These are phyloP conservation scores for Amanita polypyramis DNA, from an alignment of 768 basidiomycete species.

Conservation along the genomic window DNA sequence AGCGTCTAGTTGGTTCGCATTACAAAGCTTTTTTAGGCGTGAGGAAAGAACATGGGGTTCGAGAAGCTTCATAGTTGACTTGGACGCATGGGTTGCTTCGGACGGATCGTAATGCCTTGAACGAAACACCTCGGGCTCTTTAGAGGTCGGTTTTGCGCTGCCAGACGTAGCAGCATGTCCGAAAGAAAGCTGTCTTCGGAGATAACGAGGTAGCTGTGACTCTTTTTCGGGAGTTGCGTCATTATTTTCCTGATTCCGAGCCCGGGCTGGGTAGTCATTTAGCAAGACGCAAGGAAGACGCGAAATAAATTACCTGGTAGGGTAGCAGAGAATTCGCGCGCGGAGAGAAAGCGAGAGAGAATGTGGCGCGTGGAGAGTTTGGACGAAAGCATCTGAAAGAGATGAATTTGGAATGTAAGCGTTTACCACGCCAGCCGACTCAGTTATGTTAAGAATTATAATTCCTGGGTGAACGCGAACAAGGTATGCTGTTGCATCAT, in stretches of 20 bases:
- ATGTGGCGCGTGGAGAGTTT: neutral
- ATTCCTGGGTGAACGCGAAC: too few species aligned
- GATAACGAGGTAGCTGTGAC: constrained; percentile 18
- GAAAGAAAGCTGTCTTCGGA: constrained; percentile 17
- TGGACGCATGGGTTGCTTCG: constrained; percentile 10
- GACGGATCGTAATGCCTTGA: constrained; percentile 31
- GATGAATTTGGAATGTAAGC: too few species aligned
- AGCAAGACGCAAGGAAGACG: neutral
- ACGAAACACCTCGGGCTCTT: constrained; percentile 17
- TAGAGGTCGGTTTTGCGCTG: constrained; percentile 8
- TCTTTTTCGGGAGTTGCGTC: neutral
- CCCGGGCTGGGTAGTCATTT: neutral
- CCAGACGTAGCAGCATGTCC: constrained; percentile 3
- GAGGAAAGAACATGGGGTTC: constrained; percentile 52
- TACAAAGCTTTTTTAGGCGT: constrained; percentile 48
- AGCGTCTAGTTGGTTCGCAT: constrained; percentile 42
- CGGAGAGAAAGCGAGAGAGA: neutral
- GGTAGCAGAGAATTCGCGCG: neutral
- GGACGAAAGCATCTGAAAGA: neutral
- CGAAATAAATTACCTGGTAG: neutral
- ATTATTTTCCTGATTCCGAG: neutral
- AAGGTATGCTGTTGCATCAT: too few species aligned
- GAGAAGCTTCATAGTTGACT: constrained; percentile 30
- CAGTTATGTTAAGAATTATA: too few species aligned
- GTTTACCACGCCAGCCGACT: too few species aligned